These are phyloP conservation scores for Dryas drummondii DNA, from an alignment of 306 rosid species.

Conservation along the genomic window DNA sequence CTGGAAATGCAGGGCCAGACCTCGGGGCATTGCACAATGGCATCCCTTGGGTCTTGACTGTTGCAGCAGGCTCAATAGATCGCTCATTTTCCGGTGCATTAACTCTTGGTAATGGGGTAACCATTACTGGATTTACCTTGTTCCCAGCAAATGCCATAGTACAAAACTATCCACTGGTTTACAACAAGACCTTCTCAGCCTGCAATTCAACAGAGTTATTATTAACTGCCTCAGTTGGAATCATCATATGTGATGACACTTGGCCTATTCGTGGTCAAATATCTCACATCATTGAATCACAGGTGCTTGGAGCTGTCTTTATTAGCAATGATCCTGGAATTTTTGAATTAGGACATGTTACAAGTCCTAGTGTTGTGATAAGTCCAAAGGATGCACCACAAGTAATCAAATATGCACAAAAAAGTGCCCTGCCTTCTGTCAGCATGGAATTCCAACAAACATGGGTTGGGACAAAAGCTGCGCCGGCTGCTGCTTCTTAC, in stretches of 20 bases:
- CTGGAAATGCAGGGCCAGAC: conserved; percentile 19
- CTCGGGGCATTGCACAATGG: conserved; percentile 15
- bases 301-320: conserved; percentile 28
- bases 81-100: conserved; percentile 23
- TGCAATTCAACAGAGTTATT: conserved; percentile 22
- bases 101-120: conserved; percentile 26
- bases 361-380: conserved; percentile 40
- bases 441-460: conserved; percentile 43
- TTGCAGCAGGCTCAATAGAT: conserved; percentile 31
- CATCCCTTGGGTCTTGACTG: conserved; percentile 33
- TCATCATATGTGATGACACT: conserved; percentile 22
- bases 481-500: conserved; percentile 51
- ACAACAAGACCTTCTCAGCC: conserved; percentile 18
- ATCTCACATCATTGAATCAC: not conserved
- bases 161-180: conserved; percentile 11
- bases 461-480: conserved; percentile 31
- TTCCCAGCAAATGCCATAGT: conserved; percentile 22
- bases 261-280: conserved; percentile 4
- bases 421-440: conserved; percentile 2
- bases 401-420: conserved; percentile 29
- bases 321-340: not conserved
- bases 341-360: conserved; percentile 4
- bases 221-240: not conserved
- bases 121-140: conserved; percentile 29
- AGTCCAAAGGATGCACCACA: conserved; percentile 29